Conservation (phyloP, 345 rosid species). For the Tarenaya hassleriana region DNA sequence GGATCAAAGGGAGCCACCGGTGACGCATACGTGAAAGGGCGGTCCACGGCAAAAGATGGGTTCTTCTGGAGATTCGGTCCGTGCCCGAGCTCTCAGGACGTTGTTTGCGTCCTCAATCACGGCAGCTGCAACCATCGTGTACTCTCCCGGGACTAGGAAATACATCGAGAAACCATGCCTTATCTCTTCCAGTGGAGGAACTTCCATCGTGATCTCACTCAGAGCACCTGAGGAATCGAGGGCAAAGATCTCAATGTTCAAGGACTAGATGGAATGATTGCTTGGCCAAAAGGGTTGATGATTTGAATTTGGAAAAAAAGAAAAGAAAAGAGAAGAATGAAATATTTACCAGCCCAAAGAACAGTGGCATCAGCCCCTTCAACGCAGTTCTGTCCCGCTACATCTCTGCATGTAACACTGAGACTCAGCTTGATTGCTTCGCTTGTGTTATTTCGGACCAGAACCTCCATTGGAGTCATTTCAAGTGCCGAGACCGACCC, state of each 20-base stretch:
- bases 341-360: conserved; percentile 94
- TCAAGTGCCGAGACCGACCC: too few species aligned
- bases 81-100: conserved; percentile 89
- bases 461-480: conserved; percentile 91
- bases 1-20: conserved; percentile 48
- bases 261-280: too few species aligned
- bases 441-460: conserved; percentile 82
- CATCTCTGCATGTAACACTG: too few species aligned
- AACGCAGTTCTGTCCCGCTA: conserved; percentile 86
- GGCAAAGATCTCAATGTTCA: too few species aligned
- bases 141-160: conserved; percentile 97
- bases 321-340: too few species aligned
- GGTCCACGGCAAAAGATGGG: conserved; percentile 95
- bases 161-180: conserved; percentile 72
- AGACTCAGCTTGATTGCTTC: too few species aligned
- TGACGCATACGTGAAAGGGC: conserved; percentile 68
- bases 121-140: too few species aligned
- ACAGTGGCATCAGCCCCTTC: conserved; percentile 89
- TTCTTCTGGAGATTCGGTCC: conserved; percentile 60
- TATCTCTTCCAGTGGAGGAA: conserved; percentile 66
- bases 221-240: conserved; percentile 50
- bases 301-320: not conserved
- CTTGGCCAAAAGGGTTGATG: too few species aligned
- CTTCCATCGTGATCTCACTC: conserved; percentile 73
- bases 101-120: conserved; percentile 84